Conservation (phyloP, 495 filamentous ascomycete genomes). For the Filosporella fistucella region DNA sequence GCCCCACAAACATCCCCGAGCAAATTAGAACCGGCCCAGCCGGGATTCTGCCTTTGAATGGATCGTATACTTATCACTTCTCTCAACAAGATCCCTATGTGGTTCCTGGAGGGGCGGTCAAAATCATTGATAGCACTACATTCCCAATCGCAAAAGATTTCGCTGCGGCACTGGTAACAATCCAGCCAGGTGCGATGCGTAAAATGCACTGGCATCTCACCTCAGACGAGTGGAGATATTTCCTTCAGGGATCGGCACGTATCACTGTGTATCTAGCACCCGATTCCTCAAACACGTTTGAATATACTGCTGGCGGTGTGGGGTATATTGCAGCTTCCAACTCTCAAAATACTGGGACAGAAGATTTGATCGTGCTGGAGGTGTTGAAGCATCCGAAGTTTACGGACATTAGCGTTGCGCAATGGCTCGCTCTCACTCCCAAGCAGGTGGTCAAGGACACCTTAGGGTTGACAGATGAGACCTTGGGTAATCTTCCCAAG, state of each 20-base stretch:
- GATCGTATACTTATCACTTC: slow-evolving; percentile 66
- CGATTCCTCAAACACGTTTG: slow-evolving; percentile 58
- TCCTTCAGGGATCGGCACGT: slow-evolving; percentile 61
- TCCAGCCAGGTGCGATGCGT: slow-evolving; percentile 67
- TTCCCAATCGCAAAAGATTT: slow-evolving; percentile 63
- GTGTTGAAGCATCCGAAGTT: slow-evolving; percentile 46
- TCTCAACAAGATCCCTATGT: slow-evolving; percentile 55
- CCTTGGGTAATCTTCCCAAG: slow-evolving; percentile 48
- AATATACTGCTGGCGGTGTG: slow-evolving; percentile 66
- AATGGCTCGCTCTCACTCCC: slow-evolving; percentile 61
- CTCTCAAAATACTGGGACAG: slow-evolving; percentile 65
- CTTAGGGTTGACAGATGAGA: slow-evolving; percentile 46
- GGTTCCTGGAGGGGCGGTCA: slow-evolving; percentile 60
- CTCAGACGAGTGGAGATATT: slow-evolving; percentile 75
- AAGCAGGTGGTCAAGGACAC: slow-evolving; percentile 59
- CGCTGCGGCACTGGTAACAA: slow-evolving; percentile 58
- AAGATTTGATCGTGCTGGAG: slow-evolving; percentile 66
- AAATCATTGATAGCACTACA: slow-evolving; percentile 58
- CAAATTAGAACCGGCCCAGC: slow-evolving; percentile 57
- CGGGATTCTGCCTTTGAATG: slow-evolving; percentile 44
- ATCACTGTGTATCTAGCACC: slow-evolving; percentile 63
- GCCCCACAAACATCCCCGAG: slow-evolving; percentile 49
- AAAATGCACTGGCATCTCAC: slow-evolving; percentile 78
- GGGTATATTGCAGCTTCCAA: slow-evolving; percentile 61
- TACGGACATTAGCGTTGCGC: slow-evolving; percentile 55